Base-by-base conservation (phyloP, 2,329 filamentous ascomycete species). In the Davidsoniella virescens region DNA sequence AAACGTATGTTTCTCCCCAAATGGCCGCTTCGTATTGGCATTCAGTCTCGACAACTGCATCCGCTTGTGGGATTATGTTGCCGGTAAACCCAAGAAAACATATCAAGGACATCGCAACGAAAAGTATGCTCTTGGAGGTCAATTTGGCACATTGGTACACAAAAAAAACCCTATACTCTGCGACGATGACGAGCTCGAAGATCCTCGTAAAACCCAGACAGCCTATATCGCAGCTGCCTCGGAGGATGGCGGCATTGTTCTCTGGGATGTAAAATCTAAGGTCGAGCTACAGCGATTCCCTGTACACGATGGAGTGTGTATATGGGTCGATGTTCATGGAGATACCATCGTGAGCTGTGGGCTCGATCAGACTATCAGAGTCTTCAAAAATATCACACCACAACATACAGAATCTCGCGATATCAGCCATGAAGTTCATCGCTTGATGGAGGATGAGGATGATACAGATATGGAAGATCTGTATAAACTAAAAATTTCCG, bases 211-310 rank as follows among this genome's bases (percentile, higher is more conserved):
- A 12, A 20, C 37, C n/a, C 40, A 10, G 62, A 59, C 61, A 20
- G 61, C 70, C 0, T 94, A 94, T 58, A 76, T 88, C 14, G 84
- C 80, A 0, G 84, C 83, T 33, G 87, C 88, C 0, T 93, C 86
- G 62, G 90, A 96, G 62, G 86, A 95, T 58, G 87, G 88, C 14
- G 76, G 78, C 44, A 75, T 94, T 9, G 70, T 94, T 14, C 73
- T 94, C 49, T 98, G 92, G 92, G 87, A 96, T 59, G 86, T 95
- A 12, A 80, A 76, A 54, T 85, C 72, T 60, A 98, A 96, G 64
- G 79, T 83, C 50, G 68, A 94, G 2, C 67, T 95, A 17, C 88
- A 95, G 69, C 68, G 72, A 12, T 65, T 80, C 7, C 60, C 61
- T 26, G 64, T 65, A 2, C 75, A 75, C 37, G 69, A 73, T 56